Base-by-base conservation (phyloP, 2,329 filamentous ascomycete genomes). In the Sordariomycetes sp. region DNA sequence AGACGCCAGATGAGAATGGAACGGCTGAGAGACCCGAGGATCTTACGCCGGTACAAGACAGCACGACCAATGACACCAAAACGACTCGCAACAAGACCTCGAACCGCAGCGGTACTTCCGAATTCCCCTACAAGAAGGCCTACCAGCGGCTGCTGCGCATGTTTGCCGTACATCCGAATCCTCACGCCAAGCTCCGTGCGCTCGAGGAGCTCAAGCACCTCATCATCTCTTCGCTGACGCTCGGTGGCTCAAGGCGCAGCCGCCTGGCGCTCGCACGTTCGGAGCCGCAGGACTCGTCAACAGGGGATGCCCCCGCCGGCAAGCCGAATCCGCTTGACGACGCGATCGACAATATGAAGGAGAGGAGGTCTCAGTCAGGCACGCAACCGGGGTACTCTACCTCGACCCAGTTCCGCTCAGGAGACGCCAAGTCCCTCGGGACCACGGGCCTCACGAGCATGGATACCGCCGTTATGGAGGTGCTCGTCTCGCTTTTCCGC, bases 141-240 rank as follows among this genome's bases (percentile, higher is more conserved):
- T 96, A 95, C 66, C 79, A 84, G 62, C 84, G 86, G 13, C 76
- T 97, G 1, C 76, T 97, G 35, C 84, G 83, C 61, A 90, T 90
- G 73, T 95, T 99, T 63, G 90, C 89, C 50, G 88, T 91, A 3
- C 89, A 95, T 62, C 88, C 89, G 0, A 95, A 94, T 65, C 94
- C 94, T 0, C 87, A 87, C 62, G 79, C 82, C 24, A 99, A 99
- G 70, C 78, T 99, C 13, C 85, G 86, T 62, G 86, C 89, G 0
- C 75, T 97, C 4, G 84, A 86, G 60, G 90, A 96, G 67, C 77
- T 99, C 5, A 85, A 95, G 65, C 82, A 86, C 50, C 78, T 99
- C 52, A 89, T 95, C 58, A 75, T 88, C 28, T 87, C 88, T 1
- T 92, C 87, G 0, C 71, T 92, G 3, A 50, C 57, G 6, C 32